Percentiles rank a stretch among this genome's conserved stretches.
Conservation (phyloP, 129 eudicot species). For the Helichrysum umbraculigerum region DNA sequence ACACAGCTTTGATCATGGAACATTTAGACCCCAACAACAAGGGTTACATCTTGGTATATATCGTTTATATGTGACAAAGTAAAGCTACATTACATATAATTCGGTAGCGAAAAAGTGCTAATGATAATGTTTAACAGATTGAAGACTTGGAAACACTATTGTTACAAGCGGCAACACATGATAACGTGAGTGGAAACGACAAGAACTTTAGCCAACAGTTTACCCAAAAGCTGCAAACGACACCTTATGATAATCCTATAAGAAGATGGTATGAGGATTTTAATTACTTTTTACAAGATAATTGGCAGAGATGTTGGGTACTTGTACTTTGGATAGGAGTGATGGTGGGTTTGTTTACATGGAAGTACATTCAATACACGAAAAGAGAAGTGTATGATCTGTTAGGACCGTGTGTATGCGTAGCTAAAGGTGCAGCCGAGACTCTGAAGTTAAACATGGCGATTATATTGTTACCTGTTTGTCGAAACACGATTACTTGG, state of each 20-base stretch:
- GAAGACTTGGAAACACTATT: slow-evolving; percentile 73
- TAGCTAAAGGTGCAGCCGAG: slow-evolving; percentile 96
- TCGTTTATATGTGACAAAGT: slow-evolving; percentile 22
- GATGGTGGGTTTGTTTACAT: slow-evolving; percentile 64
- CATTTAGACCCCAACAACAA: slow-evolving; percentile 66
- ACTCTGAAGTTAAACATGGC: slow-evolving; percentile 91
- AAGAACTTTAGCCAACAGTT: slow-evolving; percentile 55
- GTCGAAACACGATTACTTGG: slow-evolving; percentile 90
- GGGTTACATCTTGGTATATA: slow-evolving; percentile 85
- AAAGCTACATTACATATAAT: not conserved
- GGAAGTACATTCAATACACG: slow-evolving; percentile 63
- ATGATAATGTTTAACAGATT: slow-evolving; percentile 40
- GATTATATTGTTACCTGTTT: slow-evolving; percentile 71
- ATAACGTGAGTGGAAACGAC: slow-evolving; percentile 51
- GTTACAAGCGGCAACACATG: slow-evolving; percentile 59
- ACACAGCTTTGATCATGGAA: slow-evolving; percentile 86
- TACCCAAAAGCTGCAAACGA: slow-evolving; percentile 60
- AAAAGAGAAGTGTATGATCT: slow-evolving; percentile 53
- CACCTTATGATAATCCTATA: slow-evolving; percentile 30
- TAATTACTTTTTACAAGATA: slow-evolving; percentile 58
- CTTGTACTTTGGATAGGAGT: slow-evolving; percentile 67
- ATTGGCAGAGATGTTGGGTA: slow-evolving; percentile 90
- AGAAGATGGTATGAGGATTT: slow-evolving; percentile 46
- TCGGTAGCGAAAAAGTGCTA: not conserved
- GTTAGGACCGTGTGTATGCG: slow-evolving; percentile 69